Evolutionary conservation across 768 basidiomycete genomes (phyloP).

Genomic region (Podaxis sp.): DNA sequence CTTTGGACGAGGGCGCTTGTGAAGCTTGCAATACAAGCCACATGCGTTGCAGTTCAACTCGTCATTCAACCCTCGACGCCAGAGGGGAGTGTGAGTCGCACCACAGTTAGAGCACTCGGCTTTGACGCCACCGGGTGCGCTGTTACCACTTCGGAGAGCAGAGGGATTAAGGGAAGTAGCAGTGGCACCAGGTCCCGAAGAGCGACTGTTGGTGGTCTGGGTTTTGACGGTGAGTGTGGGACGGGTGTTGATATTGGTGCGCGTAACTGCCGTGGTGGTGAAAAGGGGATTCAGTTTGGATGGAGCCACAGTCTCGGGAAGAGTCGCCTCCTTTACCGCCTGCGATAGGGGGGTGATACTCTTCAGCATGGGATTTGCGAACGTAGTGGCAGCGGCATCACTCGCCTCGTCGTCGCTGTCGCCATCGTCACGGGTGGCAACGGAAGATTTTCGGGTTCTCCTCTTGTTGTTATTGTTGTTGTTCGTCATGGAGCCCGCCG

Average conservation of each 20-base stretch:
- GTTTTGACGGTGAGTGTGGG: conserved; percentile 67
- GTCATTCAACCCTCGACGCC: conserved; percentile 84
- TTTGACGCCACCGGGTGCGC: conserved; percentile 60
- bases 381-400: conserved; percentile 28
- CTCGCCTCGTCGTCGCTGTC: conserved; percentile 35
- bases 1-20: conserved; percentile 87
- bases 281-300: conserved; percentile 58
- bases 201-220: conserved; percentile 45
- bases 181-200: conserved; percentile 65
- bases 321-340: conserved; percentile 35
- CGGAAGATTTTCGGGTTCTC: conserved; percentile 21
- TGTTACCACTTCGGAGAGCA: conserved; percentile 38
- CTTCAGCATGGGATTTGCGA: conserved; percentile 31
- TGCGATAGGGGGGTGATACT: conserved; percentile 37
- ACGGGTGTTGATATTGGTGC: conserved; percentile 37
- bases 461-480: conserved; percentile 15
- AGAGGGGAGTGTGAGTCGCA: conserved; percentile 85
- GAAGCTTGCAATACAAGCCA: conserved; percentile 86
- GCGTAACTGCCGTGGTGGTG: conserved; percentile 34
- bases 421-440: conserved; percentile 32
- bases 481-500: conserved; percentile 16
- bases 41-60: conserved; percentile 91
- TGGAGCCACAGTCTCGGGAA: conserved; percentile 57
- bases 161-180: conserved; percentile 56
- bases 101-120: conserved; percentile 89